phyloP scores from a whole-genome alignment of 352 stramenopile species.

The Thalassiosira livingstoniorum region DNA sequence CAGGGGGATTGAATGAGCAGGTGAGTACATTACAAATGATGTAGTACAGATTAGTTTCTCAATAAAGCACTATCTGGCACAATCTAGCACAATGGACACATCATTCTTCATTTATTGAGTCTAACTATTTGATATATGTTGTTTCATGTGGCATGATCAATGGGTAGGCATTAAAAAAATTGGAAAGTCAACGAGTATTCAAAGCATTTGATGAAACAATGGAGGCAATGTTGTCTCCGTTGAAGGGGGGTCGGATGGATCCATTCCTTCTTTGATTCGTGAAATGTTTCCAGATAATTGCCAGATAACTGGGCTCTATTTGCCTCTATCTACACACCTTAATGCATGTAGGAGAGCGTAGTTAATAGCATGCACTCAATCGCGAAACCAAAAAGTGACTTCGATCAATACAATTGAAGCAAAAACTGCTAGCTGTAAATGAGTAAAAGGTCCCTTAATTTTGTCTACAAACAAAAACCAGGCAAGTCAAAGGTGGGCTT shows the following conservation, averaged over 20 bases:
- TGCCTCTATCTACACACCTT: not conserved
- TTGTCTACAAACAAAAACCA: too few relatives aligned
- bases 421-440: not conserved
- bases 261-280: slow-evolving; percentile 5
- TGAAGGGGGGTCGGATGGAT: slow-evolving; percentile 68
- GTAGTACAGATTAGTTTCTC: too few relatives aligned
- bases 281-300: not conserved
- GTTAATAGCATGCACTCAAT: not conserved
- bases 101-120: slow-evolving; percentile 17
- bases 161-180: slow-evolving; percentile 60
- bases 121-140: not conserved
- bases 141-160: not conserved
- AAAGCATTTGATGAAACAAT: slow-evolving; percentile 64
- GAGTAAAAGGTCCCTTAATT: too few relatives aligned
- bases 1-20: slow-evolving; percentile 81
- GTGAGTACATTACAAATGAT: slow-evolving; percentile 23
- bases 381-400: not conserved
- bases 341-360: not conserved
- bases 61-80: too few relatives aligned
- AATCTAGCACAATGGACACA: too few relatives aligned
- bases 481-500: too few relatives aligned
- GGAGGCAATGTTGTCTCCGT: slow-evolving; percentile 66
- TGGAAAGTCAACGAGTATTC: slow-evolving; percentile 58
- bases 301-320: not conserved
- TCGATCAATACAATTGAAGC: not conserved